Base-by-base conservation (phyloP, 441 rosid genomes). In the Metrosideros polymorpha region DNA sequence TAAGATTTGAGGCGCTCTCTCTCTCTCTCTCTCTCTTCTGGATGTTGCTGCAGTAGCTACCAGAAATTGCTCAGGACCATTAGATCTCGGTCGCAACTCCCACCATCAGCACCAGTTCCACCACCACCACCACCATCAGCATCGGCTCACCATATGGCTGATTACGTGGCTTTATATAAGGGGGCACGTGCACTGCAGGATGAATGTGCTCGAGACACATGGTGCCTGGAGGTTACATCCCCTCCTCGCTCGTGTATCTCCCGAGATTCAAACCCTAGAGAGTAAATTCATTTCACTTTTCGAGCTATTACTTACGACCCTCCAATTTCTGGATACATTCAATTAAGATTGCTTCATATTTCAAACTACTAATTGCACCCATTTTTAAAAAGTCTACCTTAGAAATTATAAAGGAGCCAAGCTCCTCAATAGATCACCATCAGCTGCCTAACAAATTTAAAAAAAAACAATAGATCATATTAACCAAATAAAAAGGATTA, bases 81-180 rank as follows among this genome's bases (percentile, higher is more conserved):
- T 82, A 66, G 92, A 92, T 91, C 88, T 71, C 79, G 47, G 47
- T 71, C 79, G 17, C 79, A 66, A 66, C 45, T 66, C 77, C 45
- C 77, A 22, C 76, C 76, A 66, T 19, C 35, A 57, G 7, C n/a
- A 5, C n/a, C n/a, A 19, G n/a, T n/a, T n/a, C 15, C 25, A 32
- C 3, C 76, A 17, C 47, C 84, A 54, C 29, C 84, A 30, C 86
- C 84, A 63, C 79, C 56, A 75, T 51, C 61, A 35, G 17, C 79
- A 71, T 22, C 17, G 47, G 79, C 47, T 53, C 63, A 85, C 43
- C 59, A 49, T 55, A 82, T 53, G 29, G 10, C 6, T 45, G 87
- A 87, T 85, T 88, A 90, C 92, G 92, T 91, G 91, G 93, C 92
- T 49, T 89, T 87, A 85, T 85, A 85, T 85, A 86, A 88, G 90